Evolutionary conservation across 192 early-diverging fungal species (phyloP).

Genomic region (Neocallimastix lanati): DNA sequence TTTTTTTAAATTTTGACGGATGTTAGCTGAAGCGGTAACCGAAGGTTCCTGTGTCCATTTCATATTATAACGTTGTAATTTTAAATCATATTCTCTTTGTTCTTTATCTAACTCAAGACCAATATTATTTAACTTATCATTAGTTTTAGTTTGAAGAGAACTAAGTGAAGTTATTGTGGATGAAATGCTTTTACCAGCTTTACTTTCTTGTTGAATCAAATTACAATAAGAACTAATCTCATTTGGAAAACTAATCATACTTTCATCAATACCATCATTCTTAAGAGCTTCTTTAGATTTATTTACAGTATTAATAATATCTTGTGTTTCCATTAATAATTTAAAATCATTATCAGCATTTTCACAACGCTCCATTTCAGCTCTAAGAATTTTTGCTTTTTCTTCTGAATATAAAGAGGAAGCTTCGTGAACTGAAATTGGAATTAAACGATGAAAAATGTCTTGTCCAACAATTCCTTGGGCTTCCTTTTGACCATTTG

Average conservation of each 20-base stretch:
- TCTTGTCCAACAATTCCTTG: conserved; percentile 75
- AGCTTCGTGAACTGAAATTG: conserved; percentile 83
- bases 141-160: conserved; percentile 37
- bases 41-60: conserved; percentile 74
- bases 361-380: conserved; percentile 59
- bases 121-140: conserved; percentile 44
- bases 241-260: conserved; percentile 10
- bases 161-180: conserved; percentile 44
- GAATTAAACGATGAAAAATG: conserved; percentile 74
- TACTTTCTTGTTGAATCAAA: conserved; percentile 25
- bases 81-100: conserved; percentile 69
- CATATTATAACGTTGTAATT: neutral
- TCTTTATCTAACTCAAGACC: conserved; percentile 63
- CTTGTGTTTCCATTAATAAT: conserved; percentile 69
- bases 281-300: conserved; percentile 50
- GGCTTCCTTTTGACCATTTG: conserved; percentile 48
- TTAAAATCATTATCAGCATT: conserved; percentile 67
- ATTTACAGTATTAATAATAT: conserved; percentile 53
- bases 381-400: conserved; percentile 77
- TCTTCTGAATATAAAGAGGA: conserved; percentile 89
- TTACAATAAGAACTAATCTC: neutral
- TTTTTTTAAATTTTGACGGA: conserved; percentile 8
- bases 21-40: conserved; percentile 14
- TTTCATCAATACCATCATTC: conserved; percentile 4
- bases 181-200: conserved; percentile 16